phyloP scores from a whole-genome alignment of 495 filamentous ascomycete genomes.

The Sordaria brevicollis region DNA sequence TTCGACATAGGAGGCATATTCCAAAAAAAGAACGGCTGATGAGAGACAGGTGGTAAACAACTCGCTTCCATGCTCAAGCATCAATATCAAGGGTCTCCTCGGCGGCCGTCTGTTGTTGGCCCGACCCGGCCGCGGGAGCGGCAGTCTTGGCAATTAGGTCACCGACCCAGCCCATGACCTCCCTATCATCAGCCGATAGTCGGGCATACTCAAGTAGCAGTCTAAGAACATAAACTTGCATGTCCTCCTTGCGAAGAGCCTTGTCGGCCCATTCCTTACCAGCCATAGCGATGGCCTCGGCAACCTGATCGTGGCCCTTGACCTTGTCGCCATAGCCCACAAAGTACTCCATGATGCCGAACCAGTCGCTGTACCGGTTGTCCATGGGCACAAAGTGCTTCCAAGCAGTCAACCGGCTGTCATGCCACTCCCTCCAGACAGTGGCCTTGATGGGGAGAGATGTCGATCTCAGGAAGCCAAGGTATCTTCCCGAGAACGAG shows the following conservation, averaged over 20 bases:
- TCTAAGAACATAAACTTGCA: conserved; percentile 59
- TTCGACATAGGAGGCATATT: not conserved
- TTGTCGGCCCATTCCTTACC: conserved; percentile 58
- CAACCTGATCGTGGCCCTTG: conserved; percentile 22
- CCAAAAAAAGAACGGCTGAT: not conserved
- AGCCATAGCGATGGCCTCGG: conserved; percentile 49
- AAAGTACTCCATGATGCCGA: conserved; percentile 72
- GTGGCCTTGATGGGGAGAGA: conserved; percentile 62
- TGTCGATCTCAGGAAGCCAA: conserved; percentile 54
- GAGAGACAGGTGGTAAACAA: not conserved
- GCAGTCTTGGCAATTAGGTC: conserved; percentile 19
- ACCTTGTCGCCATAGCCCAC: conserved; percentile 40
- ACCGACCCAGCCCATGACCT: conserved; percentile 56
- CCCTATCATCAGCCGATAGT: conserved; percentile 53
- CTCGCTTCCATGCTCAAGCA: not conserved
- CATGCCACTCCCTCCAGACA: conserved; percentile 69
- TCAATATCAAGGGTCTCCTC: not conserved
- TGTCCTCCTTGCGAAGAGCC: conserved; percentile 60
- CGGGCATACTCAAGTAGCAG: conserved; percentile 64
- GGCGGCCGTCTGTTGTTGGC: not conserved
- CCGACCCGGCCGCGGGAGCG: not conserved
- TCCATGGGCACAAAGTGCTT: conserved; percentile 80
- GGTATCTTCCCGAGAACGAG: conserved; percentile 61
- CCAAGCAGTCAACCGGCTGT: conserved; percentile 58
- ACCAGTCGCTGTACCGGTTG: conserved; percentile 66